Conservation (phyloP, 179 eudicot genomes). For the Beta lomatogona region DNA sequence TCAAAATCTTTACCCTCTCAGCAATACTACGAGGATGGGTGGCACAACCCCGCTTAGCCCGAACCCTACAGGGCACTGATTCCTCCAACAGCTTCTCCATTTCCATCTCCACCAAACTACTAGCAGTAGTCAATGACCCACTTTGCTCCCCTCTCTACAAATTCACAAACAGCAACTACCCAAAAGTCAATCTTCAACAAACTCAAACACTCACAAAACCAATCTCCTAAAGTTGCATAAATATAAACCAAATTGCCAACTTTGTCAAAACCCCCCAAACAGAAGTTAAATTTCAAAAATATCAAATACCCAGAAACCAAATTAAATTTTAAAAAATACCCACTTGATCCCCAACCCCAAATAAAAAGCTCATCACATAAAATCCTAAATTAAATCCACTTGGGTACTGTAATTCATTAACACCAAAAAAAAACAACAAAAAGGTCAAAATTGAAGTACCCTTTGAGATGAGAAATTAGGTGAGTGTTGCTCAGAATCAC, state of each 20-base stretch:
- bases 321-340: slow-evolving; percentile 20
- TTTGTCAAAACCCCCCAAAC: too few species aligned
- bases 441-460: too few species aligned
- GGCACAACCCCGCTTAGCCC: slow-evolving; percentile 98
- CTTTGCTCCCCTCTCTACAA: slow-evolving; percentile 57
- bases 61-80: slow-evolving; percentile 51
- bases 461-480: slow-evolving; percentile 35
- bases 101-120: slow-evolving; percentile 67
- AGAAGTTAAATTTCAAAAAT: neutral
- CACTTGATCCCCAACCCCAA: slow-evolving; percentile 26
- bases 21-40: slow-evolving; percentile 99
- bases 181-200: slow-evolving; percentile 1
- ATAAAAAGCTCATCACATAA: neutral
- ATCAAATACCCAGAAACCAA: slow-evolving; percentile 3
- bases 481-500: slow-evolving; percentile 42
- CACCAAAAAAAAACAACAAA: neutral
- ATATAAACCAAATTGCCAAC: too few species aligned
- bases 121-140: slow-evolving; percentile 40
- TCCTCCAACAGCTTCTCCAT: slow-evolving; percentile 84
- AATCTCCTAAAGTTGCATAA: too few species aligned
- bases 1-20: slow-evolving; percentile 61
- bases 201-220: neutral
- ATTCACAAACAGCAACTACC: neutral
- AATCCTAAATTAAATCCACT: slow-evolving; percentile 1
- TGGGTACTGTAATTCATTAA: neutral